Evolutionary conservation across 305 asterid genomes (phyloP), one percentile per base, ranked within the genome.

Genomic region (Fraxinus baroniana): DNA sequence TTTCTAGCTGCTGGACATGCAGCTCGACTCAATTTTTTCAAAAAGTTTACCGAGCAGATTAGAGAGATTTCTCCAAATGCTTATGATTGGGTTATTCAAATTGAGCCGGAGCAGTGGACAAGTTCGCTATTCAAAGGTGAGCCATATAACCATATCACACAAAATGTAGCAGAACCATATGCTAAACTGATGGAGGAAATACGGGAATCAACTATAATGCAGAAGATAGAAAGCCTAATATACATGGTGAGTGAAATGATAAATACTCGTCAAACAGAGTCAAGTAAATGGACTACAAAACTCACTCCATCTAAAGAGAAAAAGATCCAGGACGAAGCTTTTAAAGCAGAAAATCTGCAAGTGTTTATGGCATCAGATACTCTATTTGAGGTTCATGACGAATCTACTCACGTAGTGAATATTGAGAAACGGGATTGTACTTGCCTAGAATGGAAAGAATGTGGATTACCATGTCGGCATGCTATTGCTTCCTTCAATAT

Each of bases 381-480:
- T 78, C 83, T 95, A 62, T 92, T 89, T 57, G 99, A 94, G 93
- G 99, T 95, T 80, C 97, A 92, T 22, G 98, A 95, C 83, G 96
- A 94, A 62, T 91, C 91, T 33, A 91, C 92, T 32, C 98, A 95
- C 44, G 98, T 95, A 1, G 97, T 95, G 75, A 84, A 95, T 84
- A 87, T 89, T 68, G 93, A 90, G 87, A 91, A 80, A 74, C 83
- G 83, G 87, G 95, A 93, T 36, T 95, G 99, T 90, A 94, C 97
- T 81, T 95, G 99, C 91, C 88, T 92, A 24, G 96, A 90, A 84
- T 95, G 99, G 99, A 91, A 86, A 79, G 86, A 80, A 35, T 86
- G 80, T 20, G 92, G 93, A 36, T 52, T 94, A 28, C 99, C 98
- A 24, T 95, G 99, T 49, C 86, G 93, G 81, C 99, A 95, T 80